phyloP scores from a whole-genome alignment of 2,329 filamentous ascomycete genomes.

The Pezicula carpinea region DNA sequence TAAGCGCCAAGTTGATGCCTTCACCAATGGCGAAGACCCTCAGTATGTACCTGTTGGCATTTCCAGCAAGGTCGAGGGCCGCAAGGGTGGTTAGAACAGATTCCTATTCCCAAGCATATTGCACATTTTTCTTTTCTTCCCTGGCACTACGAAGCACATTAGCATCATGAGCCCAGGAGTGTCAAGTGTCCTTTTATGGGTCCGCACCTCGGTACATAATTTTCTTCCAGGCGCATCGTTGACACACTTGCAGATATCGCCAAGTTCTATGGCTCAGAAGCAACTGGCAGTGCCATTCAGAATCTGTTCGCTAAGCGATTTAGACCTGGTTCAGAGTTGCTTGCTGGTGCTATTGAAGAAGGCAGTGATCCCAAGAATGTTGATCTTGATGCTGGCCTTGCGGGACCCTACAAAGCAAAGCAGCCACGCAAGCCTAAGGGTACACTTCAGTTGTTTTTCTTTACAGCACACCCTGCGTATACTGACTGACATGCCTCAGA shows the following conservation, averaged over 20 bases:
- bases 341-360: slow-evolving; percentile 1
- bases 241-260: slow-evolving; percentile 23
- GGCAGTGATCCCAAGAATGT: slow-evolving; percentile 8
- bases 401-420: no score
- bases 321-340: slow-evolving; percentile 4
- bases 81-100: no score
- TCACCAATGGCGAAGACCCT: slow-evolving; percentile 40
- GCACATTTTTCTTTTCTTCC: no score
- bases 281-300: slow-evolving; percentile 41
- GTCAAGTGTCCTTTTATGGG: no score
- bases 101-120: no score
- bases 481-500: slow-evolving; percentile 13
- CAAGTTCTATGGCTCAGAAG: slow-evolving; percentile 44
- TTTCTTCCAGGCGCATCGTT: no score
- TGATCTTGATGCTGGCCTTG: background rate
- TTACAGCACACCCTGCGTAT: background rate
- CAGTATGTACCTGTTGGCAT: slow-evolving; percentile 16
- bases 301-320: slow-evolving; percentile 38
- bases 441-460: background rate
- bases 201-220: no score
- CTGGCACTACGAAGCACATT: no score
- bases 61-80: slow-evolving; percentile 1
- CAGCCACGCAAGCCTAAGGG: no score
- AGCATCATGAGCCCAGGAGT: no score
- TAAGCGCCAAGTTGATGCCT: slow-evolving; percentile 42